Base-by-base conservation (phyloP, 2,329 filamentous ascomycete genomes). In the Alternaria solani region DNA sequence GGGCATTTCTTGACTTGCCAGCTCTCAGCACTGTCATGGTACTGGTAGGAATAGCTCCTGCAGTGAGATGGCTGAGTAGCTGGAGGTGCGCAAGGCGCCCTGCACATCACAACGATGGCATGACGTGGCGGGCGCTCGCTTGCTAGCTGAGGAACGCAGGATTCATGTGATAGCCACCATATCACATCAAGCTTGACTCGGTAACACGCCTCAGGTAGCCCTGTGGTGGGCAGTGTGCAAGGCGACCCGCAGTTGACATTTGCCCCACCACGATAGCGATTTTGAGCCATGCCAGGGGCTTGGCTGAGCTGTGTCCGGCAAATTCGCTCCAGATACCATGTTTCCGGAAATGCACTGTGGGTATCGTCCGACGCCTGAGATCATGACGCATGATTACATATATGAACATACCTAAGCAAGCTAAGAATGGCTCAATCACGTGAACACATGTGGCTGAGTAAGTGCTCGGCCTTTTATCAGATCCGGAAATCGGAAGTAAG, bases 341-440 rank as follows among this genome's bases (percentile, higher is more conserved):
- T 63, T 68, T 63, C 49, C 48, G 59, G 65, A 61, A 63, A 57
- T 44, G 55, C 52, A 59, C 51, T n/a, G 44, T 60, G 39, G 51
- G 18, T 18, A 38, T 26, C 32, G 48, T 58, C 52, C 44, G 53
- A 54, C 53, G 43, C 48, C 26, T 38, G 55, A 58, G 36, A 49
- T 51, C 49, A 46, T 42, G 48, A 20, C 48, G 32, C 28, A 30
- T 55, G 51, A 61, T 41, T 57, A 51, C 34, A 55, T 44, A 48
- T 11, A 57, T 32, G 36, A 36, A 39, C 39, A 30, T 30, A 11
- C 4, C 28, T 12, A 11, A 8, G n/a, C 42, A 25, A 9, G 49
- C n/a, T 47, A 42, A 63, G 34, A 41, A 42, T 26, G 39, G 8
- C 14, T 14, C 6, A 38, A 25, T 59, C 57, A 59, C 57, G 44